Evolutionary conservation across 495 filamentous ascomycete species (phyloP).

Genomic region (Penicillium parvum): DNA sequence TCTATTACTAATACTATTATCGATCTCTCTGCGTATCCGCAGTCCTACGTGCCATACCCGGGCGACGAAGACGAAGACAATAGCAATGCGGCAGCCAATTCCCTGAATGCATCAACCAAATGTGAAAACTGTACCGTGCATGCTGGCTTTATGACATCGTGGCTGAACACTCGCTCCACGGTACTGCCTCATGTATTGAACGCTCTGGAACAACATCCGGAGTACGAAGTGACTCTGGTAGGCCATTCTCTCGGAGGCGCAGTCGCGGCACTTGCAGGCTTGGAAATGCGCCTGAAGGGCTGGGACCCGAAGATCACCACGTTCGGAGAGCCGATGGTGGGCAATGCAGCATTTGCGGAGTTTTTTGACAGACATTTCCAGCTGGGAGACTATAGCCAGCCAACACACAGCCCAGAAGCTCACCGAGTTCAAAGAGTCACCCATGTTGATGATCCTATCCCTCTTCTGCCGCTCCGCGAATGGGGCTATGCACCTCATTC

Average conservation of each 20-base stretch:
- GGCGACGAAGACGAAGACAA: constrained; percentile 34
- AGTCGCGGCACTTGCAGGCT: constrained; percentile 78
- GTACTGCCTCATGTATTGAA: constrained; percentile 57
- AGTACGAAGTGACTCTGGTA: constrained; percentile 70
- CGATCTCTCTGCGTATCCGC: constrained; percentile 82
- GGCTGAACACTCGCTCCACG: constrained; percentile 62
- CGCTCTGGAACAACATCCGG: constrained; percentile 55
- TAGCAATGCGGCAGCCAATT: not conserved
- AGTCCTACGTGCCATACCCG: constrained; percentile 83
- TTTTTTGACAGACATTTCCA: constrained; percentile 68
- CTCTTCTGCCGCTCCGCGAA: constrained; percentile 75
- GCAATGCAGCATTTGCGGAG: constrained; percentile 64
- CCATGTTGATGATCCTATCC: constrained; percentile 82
- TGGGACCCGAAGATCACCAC: constrained; percentile 78
- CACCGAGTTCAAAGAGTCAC: constrained; percentile 72
- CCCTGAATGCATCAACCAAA: constrained; percentile 6
- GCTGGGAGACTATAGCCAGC: constrained; percentile 26
- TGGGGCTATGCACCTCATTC: constrained; percentile 86
- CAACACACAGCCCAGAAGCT: constrained; percentile 9
- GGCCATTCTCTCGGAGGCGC: constrained; percentile 93
- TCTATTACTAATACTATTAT: constrained; percentile 84
- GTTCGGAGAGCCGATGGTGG: constrained; percentile 85
- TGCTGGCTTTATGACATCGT: constrained; percentile 80
- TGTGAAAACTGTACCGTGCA: constrained; percentile 90
- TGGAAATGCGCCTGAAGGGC: constrained; percentile 66